Base-by-base conservation (phyloP, 2,329 filamentous ascomycete species). In the Pyricularia grisea region DNA sequence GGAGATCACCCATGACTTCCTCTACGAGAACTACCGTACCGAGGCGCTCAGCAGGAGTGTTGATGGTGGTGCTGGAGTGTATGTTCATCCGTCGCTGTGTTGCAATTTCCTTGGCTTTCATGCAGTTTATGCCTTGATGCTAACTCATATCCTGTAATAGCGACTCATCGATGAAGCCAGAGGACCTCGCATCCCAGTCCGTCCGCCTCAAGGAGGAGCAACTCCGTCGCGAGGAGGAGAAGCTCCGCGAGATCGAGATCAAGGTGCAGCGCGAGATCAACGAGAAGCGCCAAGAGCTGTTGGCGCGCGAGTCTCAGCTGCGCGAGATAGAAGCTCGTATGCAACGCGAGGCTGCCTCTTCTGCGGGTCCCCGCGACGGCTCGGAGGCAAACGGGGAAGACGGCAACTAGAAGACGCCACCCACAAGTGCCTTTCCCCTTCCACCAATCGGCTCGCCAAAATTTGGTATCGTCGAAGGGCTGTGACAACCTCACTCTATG, bases 11-110 rank as follows among this genome's bases (percentile, higher is more conserved):
- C 95, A 99, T 81, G 95, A 99, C 82, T 99, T 99, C 90, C 85
- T 99, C 73, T 99, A 99, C 84, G 95, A 99, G 81, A 99, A 99
- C 84, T 99, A 99, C 88, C 93, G 95, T 93, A 99, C 95, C 78
- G 95, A 99, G 92, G 98, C 98, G 86, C 92, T 99, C 76, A 97
- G 92, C 85, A 99, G 98, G 92, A 97, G 93, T 79, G 95, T 99
- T 75, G 94, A 97, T 78, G 92, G 92, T 80, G 92, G 92, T 82
- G 87, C 89, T 81, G 88, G 89, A 87, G 88, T 89, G 93, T 97
- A 92, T 75, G 93, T 93, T 61, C 71, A 71, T 69, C 67, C 63
- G 23, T 20, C 12, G 10, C 66, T 10, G 66, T 36, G 33, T 9
- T 42, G 4, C 20, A n/a, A 9, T 14, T 1, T 2, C 6, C 58